Base-by-base conservation (phyloP, 2,329 filamentous ascomycete species). In the Colletotrichum falcatum region DNA sequence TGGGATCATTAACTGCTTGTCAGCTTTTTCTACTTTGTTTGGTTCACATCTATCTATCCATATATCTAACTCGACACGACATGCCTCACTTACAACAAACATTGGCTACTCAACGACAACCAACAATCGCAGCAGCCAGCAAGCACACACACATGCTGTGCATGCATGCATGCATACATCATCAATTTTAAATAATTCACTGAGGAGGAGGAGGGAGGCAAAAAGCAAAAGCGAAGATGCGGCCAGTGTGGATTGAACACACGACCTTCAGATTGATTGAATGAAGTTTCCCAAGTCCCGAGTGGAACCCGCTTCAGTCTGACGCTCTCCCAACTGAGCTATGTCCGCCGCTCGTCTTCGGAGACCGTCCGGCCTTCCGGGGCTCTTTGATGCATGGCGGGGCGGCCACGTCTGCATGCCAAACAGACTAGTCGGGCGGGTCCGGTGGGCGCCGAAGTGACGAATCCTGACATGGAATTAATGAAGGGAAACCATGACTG, bases 251-350 rank as follows among this genome's bases (percentile, higher is more conserved):
- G 59, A 61, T 61, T 61, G 59, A 61, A 61, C 59, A 61, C 59
- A 61, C 59, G 60, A 62, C 60, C 60, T 62, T 62, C 60, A 62
- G 60, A 62, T 62, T 62, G 46, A 62, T 62, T 39, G 60, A 62
- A 53, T 62, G 60, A 62, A 62, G 60, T 62, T 62, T 16, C 3
- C 5, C 46, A 5, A 53, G 46, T 33, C 3, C 59, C 33, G 16
- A 8, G 6, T 11, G n/a, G 46, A 42, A 53, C 35, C 60, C 60
- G 60, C 60, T 62, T 62, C 60, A 62, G 46, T 62, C 60, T 62
- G 60, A 62, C 60, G 60, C 60, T 62, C 60, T 62, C 60, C 60
- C 60, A 62, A 62, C 60, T 62, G 60, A 62, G 60, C 60, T 62
- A 62, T 62, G 60, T 53, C 60, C 60, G 60, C 60, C 60, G 60